Conservation (phyloP, 495 filamentous ascomycete species). For the Penicillium coprophilum region DNA sequence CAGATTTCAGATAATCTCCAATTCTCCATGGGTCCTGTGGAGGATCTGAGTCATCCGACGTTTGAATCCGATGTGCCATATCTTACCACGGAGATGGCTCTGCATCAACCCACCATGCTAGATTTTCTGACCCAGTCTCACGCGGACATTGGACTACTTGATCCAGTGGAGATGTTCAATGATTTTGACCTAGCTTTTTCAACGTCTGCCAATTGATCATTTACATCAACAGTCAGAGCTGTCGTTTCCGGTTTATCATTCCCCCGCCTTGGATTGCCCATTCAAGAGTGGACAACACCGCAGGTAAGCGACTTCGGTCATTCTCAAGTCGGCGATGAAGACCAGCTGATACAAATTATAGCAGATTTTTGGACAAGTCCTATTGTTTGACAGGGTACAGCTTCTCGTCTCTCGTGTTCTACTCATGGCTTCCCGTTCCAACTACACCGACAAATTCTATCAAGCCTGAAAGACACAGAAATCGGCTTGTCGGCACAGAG, state of each 20-base stretch:
- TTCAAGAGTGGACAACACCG: not conserved
- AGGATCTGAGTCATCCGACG: not conserved
- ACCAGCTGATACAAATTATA: not conserved
- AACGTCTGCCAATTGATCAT: not conserved
- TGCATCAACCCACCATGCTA: conserved; percentile 39
- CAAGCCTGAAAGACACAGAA: conserved; percentile 18
- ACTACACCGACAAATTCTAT: conserved; percentile 19
- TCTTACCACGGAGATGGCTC: conserved; percentile 38
- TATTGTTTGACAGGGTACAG: too few relatives aligned
- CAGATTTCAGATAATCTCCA: not conserved
- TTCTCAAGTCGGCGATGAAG: conserved; percentile 15
- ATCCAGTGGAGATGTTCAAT: conserved; percentile 32
- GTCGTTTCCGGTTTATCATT: too few relatives aligned
- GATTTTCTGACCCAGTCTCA: conserved; percentile 36
- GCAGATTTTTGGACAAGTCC: not conserved
- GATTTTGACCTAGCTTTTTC: conserved; percentile 18
- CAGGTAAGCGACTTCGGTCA: conserved; percentile 9
- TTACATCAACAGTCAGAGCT: not conserved
- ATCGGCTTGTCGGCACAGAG: conserved; percentile 24
- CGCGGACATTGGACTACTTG: conserved; percentile 30
- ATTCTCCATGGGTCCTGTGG: not conserved
- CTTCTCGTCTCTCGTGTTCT: not conserved
- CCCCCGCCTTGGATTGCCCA: not conserved
- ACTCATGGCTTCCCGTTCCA: conserved; percentile 4
- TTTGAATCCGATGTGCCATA: conserved; percentile 1